Evolutionary conservation across 345 rosid species (phyloP).

Genomic region (Diplotaxis tenuifolia): DNA sequence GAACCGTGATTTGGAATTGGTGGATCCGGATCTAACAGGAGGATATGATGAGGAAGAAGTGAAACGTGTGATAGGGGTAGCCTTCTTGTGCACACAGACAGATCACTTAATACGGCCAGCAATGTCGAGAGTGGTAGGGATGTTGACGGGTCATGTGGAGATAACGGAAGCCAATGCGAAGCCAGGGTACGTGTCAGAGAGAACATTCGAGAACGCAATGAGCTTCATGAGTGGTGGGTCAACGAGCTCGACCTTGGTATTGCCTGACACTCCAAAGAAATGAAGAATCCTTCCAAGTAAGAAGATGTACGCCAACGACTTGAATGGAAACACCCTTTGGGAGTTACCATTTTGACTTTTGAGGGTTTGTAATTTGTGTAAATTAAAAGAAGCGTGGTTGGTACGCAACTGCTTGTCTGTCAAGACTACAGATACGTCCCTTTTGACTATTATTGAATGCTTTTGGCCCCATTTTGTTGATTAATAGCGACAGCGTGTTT

Average conservation of each 20-base stretch:
- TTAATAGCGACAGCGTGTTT: too few relatives aligned
- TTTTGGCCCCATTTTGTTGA: background rate
- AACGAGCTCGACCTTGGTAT: conserved; percentile 25
- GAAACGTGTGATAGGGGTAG: conserved; percentile 50
- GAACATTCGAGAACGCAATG: conserved; percentile 50
- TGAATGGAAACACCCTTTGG: background rate
- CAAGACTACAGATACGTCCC: background rate
- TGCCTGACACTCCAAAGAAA: conserved; percentile 35
- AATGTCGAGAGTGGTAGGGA: conserved; percentile 49
- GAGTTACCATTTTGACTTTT: background rate
- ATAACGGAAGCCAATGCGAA: conserved; percentile 38
- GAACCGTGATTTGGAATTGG: conserved; percentile 42
- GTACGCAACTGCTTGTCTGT: background rate
- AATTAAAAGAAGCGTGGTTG: background rate
- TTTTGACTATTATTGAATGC: background rate
- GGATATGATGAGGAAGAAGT: conserved; percentile 47
- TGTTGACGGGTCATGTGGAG: conserved; percentile 53
- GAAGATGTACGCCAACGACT: background rate
- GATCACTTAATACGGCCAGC: conserved; percentile 39
- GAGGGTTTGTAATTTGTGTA: background rate
- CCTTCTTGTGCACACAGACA: conserved; percentile 53
- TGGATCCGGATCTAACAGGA: conserved; percentile 40
- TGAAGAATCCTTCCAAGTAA: conserved; percentile 17
- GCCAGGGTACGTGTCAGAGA: conserved; percentile 59
- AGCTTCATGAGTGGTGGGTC: conserved; percentile 45